These are phyloP conservation scores for Saccharomycodes ludwigii DNA, from an alignment of 805 yeast species.

Conservation along the genomic window DNA sequence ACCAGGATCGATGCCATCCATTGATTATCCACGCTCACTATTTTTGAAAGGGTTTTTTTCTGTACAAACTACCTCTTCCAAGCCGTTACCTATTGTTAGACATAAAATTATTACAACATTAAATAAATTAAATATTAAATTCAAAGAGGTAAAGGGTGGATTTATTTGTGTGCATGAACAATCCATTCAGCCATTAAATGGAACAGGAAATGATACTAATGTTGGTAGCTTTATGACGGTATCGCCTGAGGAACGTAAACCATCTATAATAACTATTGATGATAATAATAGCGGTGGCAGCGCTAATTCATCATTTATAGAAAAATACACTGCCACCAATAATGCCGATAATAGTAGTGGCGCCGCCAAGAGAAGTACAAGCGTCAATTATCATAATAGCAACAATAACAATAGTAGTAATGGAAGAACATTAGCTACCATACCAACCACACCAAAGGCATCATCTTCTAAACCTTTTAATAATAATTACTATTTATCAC, in stretches of 20 bases:
- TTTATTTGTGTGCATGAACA: conserved; percentile 66
- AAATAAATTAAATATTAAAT: conserved; percentile 64
- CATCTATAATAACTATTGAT: too few species aligned
- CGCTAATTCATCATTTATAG: not conserved
- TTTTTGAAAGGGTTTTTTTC: conserved; percentile 88
- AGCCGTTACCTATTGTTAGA: conserved; percentile 79
- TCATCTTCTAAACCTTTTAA: conserved; percentile 22
- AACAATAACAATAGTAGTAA: conserved; percentile 2
- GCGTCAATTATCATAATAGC: not conserved
- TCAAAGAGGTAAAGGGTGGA: conserved; percentile 87
- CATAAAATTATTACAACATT: conserved; percentile 71
- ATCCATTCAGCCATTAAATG: conserved; percentile 6
- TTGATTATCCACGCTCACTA: conserved; percentile 83
- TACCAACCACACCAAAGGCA: conserved; percentile 45
- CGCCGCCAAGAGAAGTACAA: conserved; percentile 1
- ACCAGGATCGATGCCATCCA: conserved; percentile 80
- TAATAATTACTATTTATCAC: conserved; percentile 17
- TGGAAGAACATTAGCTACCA: conserved; percentile 20
- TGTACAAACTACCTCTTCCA: conserved; percentile 90
- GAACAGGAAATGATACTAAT: conserved; percentile 6
- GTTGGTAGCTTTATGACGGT: conserved; percentile 1
- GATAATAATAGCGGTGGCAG: not conserved
- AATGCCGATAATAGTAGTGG: not conserved
- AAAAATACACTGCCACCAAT: not conserved
- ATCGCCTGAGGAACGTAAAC: conserved; percentile 2